Conservation (phyloP, 805 yeast species). For the Ogataea thermomethanolica region DNA sequence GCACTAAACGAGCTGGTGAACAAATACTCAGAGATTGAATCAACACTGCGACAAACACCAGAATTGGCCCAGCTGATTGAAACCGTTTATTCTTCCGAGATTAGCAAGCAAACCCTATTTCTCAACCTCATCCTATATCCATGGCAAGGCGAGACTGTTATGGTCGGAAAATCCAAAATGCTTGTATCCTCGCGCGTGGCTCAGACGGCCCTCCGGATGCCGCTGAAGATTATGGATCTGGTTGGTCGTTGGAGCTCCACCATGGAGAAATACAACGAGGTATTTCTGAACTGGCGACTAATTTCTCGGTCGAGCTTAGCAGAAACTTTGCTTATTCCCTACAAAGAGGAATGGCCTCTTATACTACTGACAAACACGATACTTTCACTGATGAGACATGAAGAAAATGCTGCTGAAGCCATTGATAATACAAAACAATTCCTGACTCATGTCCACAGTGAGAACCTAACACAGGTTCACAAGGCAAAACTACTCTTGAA, state of each 20-base stretch:
- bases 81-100: conserved; percentile 18
- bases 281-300: conserved; percentile 29
- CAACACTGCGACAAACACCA: conserved; percentile 10
- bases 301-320: conserved; percentile 59
- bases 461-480: conserved; percentile 42
- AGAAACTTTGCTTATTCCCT: conserved; percentile 45
- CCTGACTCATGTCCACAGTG: conserved; percentile 11
- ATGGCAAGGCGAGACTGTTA: conserved; percentile 40
- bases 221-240: conserved; percentile 51
- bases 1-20: conserved; percentile 20
- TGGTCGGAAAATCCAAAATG: conserved; percentile 23
- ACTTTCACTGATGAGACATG: conserved; percentile 16
- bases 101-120: conserved; percentile 38
- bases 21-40: conserved; percentile 20
- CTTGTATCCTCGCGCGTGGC: conserved; percentile 50
- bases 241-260: conserved; percentile 44
- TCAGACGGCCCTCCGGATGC: conserved; percentile 67
- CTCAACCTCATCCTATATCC: conserved; percentile 48
- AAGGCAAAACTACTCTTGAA: conserved; percentile 63
- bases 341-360: conserved; percentile 49
- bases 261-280: conserved; percentile 23
- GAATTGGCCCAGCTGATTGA: conserved; percentile 17
- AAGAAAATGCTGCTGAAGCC: conserved; percentile 30
- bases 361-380: conserved; percentile 27
- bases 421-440: background rate